phyloP scores from a whole-genome alignment of 2,329 filamentous ascomycete genomes.

The Plenodomus lindquistii region DNA sequence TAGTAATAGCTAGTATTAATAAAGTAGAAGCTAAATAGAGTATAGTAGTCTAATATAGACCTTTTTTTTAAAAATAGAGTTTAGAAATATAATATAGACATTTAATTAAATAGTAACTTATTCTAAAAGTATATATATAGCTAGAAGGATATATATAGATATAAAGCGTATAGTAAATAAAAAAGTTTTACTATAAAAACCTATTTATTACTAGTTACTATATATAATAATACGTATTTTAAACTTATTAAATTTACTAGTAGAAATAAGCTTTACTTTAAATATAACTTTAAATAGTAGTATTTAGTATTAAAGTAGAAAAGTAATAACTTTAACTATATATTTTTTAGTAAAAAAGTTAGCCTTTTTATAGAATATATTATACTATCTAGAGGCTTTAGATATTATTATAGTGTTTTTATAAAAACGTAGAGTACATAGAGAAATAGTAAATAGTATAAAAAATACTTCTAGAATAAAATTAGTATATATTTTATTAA shows the following conservation, averaged over 20 bases:
- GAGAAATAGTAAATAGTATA: no score
- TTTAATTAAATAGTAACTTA: conserved; percentile 40
- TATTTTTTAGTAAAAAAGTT: neutral
- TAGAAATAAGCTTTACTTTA: conserved; percentile 24
- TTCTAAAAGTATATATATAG: conserved; percentile 15
- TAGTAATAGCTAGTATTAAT: conserved; percentile 17
- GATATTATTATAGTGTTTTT: neutral
- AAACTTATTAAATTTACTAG: conserved; percentile 21
- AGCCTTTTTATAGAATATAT: neutral
- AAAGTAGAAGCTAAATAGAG: conserved; percentile 5
- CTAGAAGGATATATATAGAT: conserved; percentile 32
- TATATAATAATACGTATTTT: conserved; percentile 32
- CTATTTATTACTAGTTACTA: conserved; percentile 29
- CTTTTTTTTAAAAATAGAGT: conserved; percentile 25
- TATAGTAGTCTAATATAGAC: conserved; percentile 31
- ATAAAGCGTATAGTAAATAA: conserved; percentile 25
- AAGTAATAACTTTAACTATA: neutral
- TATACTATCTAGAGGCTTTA: neutral
- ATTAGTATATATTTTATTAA: no score
- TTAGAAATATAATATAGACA: conserved; percentile 40
- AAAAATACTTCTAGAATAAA: no score
- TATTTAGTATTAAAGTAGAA: neutral
- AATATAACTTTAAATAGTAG: conserved; percentile 19
- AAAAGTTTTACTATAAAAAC: conserved; percentile 36
- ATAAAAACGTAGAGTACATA: no score